phyloP scores from a whole-genome alignment of 2,329 filamentous ascomycete genomes.

The Cordyceps farinosa region DNA sequence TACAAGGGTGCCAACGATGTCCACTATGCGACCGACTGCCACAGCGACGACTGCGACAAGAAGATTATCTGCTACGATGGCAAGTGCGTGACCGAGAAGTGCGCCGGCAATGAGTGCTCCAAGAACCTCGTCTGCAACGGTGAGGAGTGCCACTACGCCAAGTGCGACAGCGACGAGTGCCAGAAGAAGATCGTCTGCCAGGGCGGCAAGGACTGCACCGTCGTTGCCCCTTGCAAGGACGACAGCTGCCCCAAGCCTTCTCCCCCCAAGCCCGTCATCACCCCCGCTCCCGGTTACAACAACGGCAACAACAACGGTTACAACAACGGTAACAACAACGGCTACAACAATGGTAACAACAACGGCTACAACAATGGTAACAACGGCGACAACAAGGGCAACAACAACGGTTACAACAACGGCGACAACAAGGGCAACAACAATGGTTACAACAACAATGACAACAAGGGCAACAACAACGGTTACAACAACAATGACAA shows the following conservation, averaged over 20 bases:
- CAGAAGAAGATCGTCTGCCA: slow-evolving; percentile 29
- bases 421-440: not conserved
- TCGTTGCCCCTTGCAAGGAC: slow-evolving; percentile 23
- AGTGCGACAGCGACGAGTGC: slow-evolving; percentile 31
- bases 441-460: not conserved
- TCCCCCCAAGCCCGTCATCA: slow-evolving; percentile 18
- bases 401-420: not conserved
- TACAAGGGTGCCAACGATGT: slow-evolving; percentile 29
- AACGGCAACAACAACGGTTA: not conserved
- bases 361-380: not conserved
- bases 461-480: not conserved
- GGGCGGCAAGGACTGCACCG: slow-evolving; percentile 24
- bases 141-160: slow-evolving; percentile 29
- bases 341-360: not conserved
- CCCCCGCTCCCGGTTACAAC: slow-evolving; percentile 12
- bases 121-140: slow-evolving; percentile 34
- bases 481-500: not conserved
- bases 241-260: slow-evolving; percentile 20
- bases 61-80: slow-evolving; percentile 34
- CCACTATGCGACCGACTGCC: slow-evolving; percentile 25
- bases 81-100: slow-evolving; percentile 29
- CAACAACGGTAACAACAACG: not conserved
- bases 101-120: slow-evolving; percentile 29
- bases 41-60: slow-evolving; percentile 26
- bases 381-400: not conserved